Evolutionary conservation across 805 yeast genomes (phyloP).

Genomic region (Myxozyma melibiosi): DNA sequence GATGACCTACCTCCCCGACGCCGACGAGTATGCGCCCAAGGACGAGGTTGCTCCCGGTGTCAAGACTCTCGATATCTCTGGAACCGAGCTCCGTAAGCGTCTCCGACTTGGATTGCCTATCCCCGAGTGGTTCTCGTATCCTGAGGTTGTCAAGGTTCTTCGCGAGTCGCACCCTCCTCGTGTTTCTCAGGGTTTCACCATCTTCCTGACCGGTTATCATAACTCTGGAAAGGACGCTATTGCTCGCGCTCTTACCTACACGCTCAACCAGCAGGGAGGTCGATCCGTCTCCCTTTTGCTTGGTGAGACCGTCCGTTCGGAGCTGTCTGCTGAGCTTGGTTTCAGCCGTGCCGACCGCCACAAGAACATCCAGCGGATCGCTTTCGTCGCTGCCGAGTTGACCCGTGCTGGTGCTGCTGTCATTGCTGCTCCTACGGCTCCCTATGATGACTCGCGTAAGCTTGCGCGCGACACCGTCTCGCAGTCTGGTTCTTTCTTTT

Average conservation of each 20-base stretch:
- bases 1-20: constrained; percentile 95
- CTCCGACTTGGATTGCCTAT: constrained; percentile 83
- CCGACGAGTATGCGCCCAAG: constrained; percentile 91
- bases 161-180: constrained; percentile 95
- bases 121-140: constrained; percentile 97
- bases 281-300: constrained; percentile 70
- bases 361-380: constrained; percentile 51
- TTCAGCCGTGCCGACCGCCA: constrained; percentile 46
- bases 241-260: constrained; percentile 82
- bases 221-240: constrained; percentile 64
- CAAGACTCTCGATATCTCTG: constrained; percentile 87
- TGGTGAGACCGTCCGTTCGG: constrained; percentile 48
- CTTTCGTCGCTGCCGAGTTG: constrained; percentile 71
- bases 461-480: constrained; percentile 49
- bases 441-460: constrained; percentile 49
- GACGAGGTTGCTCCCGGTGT: constrained; percentile 82
- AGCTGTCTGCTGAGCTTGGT: constrained; percentile 48
- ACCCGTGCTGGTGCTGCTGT: constrained; percentile 93
- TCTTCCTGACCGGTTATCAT: constrained; percentile 63
- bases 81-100: constrained; percentile 89
- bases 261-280: constrained; percentile 87
- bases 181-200: constrained; percentile 81
- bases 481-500: constrained; percentile 54
- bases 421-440: constrained; percentile 62
- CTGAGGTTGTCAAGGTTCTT: constrained; percentile 88